Percentiles rank a stretch among this genome's conserved stretches.
Conservation (phyloP, 768 basidiomycete species). For the Tylopilus felleus region DNA sequence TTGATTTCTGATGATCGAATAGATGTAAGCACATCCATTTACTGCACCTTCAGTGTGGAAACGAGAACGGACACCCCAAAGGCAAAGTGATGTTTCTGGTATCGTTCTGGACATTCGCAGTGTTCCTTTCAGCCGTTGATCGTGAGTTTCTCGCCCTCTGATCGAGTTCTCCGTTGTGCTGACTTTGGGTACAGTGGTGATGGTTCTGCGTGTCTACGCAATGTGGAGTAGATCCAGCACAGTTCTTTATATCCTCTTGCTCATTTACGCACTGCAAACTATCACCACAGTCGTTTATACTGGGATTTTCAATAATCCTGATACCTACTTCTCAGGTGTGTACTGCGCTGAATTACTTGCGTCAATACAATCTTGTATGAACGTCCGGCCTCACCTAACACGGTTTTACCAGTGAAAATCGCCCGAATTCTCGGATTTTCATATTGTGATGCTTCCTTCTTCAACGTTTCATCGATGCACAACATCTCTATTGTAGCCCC, state of each 20-base stretch:
- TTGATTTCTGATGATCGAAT: background rate
- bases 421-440: background rate
- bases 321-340: background rate
- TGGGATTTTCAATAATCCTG: background rate
- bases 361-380: background rate
- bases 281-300: background rate
- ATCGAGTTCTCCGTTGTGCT: background rate
- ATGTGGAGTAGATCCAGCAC: background rate
- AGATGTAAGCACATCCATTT: background rate
- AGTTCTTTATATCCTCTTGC: background rate
- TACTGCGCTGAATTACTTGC: background rate
- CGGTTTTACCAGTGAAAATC: background rate
- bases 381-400: background rate
- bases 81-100: background rate
- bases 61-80: background rate
- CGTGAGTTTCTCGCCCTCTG: background rate
- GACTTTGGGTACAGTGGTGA: background rate
- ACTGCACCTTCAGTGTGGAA: too few species aligned
- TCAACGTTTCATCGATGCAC: background rate
- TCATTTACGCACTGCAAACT: background rate
- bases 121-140: background rate
- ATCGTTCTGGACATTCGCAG: background rate
- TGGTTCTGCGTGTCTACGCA: conserved; percentile 5
- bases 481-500: background rate
- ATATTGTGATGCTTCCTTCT: background rate